These are phyloP conservation scores for Metschnikowia noctiluminum DNA, from an alignment of 805 yeast genomes.

Conservation along the genomic window DNA sequence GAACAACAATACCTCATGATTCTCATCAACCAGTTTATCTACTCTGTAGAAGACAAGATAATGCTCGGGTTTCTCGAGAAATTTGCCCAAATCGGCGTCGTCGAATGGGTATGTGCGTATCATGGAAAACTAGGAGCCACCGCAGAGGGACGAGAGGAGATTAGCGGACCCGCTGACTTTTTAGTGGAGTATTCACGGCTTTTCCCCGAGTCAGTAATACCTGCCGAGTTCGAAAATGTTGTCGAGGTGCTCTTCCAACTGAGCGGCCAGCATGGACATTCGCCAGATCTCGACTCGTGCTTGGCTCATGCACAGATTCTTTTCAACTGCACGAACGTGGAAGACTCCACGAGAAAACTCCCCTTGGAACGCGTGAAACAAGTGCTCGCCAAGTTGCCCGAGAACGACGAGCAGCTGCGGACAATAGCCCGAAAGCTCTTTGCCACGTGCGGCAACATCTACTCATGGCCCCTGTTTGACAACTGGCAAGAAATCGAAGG, in stretches of 20 bases:
- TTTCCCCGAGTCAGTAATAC: constrained; percentile 5
- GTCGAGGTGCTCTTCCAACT: neutral
- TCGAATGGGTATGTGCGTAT: constrained; percentile 8
- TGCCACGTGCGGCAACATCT: constrained; percentile 32
- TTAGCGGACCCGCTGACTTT: constrained; percentile 8
- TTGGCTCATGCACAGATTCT: constrained; percentile 12
- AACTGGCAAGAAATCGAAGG: constrained; percentile 19
- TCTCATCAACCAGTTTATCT: constrained; percentile 32
- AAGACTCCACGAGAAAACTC: constrained; percentile 5
- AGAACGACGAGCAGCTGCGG: neutral
- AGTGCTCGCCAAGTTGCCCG: constrained; percentile 4
- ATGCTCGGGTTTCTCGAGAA: constrained; percentile 17
- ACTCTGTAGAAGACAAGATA: constrained; percentile 22
- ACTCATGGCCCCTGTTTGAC: constrained; percentile 30
- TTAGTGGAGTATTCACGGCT: constrained; percentile 5
- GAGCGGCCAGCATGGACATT: neutral
- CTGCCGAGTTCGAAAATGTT: neutral
- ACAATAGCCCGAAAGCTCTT: constrained; percentile 24
- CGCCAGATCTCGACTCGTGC: neutral
- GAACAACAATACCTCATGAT: constrained; percentile 17
- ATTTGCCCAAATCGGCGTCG: neutral
- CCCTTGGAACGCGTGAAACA: constrained; percentile 1
- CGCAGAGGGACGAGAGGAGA: constrained; percentile 1
- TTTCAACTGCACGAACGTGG: constrained; percentile 22
- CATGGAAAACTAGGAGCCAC: constrained; percentile 6